A percentile compares a stretch with the other conserved stretches of the same genome.
These are phyloP conservation scores for Trebouxia sp. DNA, from an alignment of 139 green algal species.

Conservation along the genomic window DNA sequence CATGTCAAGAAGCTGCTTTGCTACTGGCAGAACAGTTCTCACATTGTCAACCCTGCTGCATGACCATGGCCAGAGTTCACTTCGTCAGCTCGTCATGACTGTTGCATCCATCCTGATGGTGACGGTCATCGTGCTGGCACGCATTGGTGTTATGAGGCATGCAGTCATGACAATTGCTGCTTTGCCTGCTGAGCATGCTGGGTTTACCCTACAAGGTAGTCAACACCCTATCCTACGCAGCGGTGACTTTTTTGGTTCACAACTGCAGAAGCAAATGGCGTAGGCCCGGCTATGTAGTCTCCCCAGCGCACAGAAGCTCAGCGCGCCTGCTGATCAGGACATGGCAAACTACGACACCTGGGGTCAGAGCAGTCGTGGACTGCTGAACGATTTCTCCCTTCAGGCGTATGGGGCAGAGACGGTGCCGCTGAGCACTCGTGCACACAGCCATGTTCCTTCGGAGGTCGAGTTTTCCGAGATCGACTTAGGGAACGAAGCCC, in stretches of 20 bases:
- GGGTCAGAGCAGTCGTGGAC: constrained; percentile 7
- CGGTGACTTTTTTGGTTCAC: neutral
- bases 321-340: too few species aligned
- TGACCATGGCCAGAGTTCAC: too few species aligned
- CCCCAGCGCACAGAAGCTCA: too few species aligned
- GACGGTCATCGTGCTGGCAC: too few species aligned
- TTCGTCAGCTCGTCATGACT: too few species aligned
- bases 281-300: neutral
- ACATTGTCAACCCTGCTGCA: too few species aligned
- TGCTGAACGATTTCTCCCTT: neutral
- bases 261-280: neutral
- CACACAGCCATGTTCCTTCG: neutral
- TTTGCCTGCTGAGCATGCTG: neutral
- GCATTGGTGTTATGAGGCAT: too few species aligned
- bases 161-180: neutral
- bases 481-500: neutral
- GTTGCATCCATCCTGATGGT: too few species aligned
- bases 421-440: neutral
- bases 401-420: neutral
- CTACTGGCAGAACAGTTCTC: too few species aligned
- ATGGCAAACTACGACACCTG: neutral
- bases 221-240: neutral
- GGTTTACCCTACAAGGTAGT: neutral
- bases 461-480: constrained; percentile 8
- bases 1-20: too few species aligned